A percentile compares a stretch with the other conserved stretches of the same genome.
These are phyloP conservation scores for Lentinula sp. DNA, from an alignment of 768 basidiomycete genomes.

Conservation along the genomic window DNA sequence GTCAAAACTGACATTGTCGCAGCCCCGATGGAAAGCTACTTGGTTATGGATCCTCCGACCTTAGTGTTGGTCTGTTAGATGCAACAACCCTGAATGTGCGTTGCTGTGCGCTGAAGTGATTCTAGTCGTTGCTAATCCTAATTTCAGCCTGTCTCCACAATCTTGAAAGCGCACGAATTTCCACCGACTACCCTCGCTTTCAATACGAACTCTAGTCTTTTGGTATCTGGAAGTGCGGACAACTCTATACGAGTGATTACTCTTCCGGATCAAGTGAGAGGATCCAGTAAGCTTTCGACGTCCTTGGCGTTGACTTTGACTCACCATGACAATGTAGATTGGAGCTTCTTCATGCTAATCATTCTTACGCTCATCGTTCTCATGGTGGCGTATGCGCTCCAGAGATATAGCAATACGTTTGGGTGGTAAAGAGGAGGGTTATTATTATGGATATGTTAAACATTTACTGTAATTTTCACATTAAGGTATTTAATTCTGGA, in stretches of 20 bases:
- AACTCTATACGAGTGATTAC: slow-evolving; percentile 75
- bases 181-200: slow-evolving; percentile 87
- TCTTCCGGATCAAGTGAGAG: slow-evolving; percentile 53
- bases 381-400: slow-evolving; percentile 35
- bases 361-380: slow-evolving; percentile 36
- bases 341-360: slow-evolving; percentile 31
- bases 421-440: background rate
- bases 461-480: background rate
- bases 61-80: slow-evolving; percentile 80
- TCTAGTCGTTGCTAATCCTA: background rate
- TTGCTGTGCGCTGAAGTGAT: background rate
- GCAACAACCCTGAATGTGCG: slow-evolving; percentile 66
- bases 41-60: slow-evolving; percentile 84
- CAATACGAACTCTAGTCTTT: slow-evolving; percentile 71
- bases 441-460: slow-evolving; percentile 4
- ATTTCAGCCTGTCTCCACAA: slow-evolving; percentile 75
- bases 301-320: slow-evolving; percentile 9
- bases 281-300: slow-evolving; percentile 38
- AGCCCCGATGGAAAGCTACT: slow-evolving; percentile 80
- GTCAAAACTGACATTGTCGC: background rate
- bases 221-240: slow-evolving; percentile 90
- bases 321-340: slow-evolving; percentile 20
- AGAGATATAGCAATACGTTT: slow-evolving; percentile 13
- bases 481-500: background rate
- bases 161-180: slow-evolving; percentile 93